These are phyloP conservation scores for Solanum stenotomum DNA, from an alignment of 257 asterid genomes.

Conservation along the genomic window DNA sequence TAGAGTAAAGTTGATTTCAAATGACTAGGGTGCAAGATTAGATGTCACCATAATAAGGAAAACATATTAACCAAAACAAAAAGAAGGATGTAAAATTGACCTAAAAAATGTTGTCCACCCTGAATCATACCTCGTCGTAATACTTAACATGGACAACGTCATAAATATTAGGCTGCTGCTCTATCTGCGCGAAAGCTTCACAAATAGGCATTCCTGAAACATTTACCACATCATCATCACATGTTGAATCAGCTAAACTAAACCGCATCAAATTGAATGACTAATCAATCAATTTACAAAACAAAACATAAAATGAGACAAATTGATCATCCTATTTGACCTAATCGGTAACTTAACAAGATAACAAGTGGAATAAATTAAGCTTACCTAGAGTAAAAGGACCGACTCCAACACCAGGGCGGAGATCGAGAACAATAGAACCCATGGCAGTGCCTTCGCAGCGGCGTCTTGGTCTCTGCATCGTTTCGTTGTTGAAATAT, in stretches of 20 bases:
- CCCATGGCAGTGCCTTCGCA: constrained; percentile 90
- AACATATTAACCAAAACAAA: background rate
- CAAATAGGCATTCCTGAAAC: constrained; percentile 76
- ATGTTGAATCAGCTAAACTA: background rate
- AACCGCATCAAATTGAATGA: background rate
- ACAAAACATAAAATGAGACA: background rate
- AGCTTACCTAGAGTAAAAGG: constrained; percentile 66
- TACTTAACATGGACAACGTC: constrained; percentile 86
- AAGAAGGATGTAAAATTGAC: background rate
- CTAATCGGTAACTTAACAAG: background rate
- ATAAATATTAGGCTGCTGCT: constrained; percentile 68
- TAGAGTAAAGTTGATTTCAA: background rate
- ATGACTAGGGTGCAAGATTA: background rate
- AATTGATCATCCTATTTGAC: background rate
- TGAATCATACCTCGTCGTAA: constrained; percentile 63
- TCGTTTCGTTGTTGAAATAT: constrained; percentile 1
- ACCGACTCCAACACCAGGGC: constrained; percentile 77
- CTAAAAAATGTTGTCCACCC: background rate
- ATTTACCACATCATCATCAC: background rate
- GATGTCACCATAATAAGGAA: background rate
- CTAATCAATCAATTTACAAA: background rate
- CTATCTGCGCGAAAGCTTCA: constrained; percentile 84
- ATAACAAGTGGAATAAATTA: too few relatives aligned
- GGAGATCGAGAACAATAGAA: constrained; percentile 72
- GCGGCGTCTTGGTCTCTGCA: constrained; percentile 75